Base-by-base conservation (phyloP, 371 early-diverging fungal genomes). In the Saksenaea oblongispora region DNA sequence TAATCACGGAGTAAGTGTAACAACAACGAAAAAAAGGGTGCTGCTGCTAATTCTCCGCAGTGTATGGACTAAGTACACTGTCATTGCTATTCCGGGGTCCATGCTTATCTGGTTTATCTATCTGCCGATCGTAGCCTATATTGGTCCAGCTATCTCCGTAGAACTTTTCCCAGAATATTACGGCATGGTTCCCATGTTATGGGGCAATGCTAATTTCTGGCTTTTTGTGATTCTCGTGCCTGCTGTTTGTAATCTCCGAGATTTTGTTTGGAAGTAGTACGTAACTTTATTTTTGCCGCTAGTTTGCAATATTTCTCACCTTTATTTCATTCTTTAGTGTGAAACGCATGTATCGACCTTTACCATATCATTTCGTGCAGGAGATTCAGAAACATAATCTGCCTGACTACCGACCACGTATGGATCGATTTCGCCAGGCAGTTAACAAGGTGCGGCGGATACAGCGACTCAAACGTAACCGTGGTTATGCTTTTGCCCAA, bases 301-400 rank as follows among this genome's bases (percentile, higher is more conserved):
- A 26, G 24, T 31, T 31, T 31, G 7, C 7, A 2, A 4, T 31
- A 31, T 54, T n/a, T 31, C 13, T 35, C 42, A 13, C n/a, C n/a
- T n/a, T 41, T 26, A 11, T 31, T 7, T n/a, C n/a, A n/a, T 31
- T 31, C 7, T 2, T 31, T 31, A 92, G 91, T 72, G 64, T 73
- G 60, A 91, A 95, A 79, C 89, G 95, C 53, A 92, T 90, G 85
- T 93, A 91, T 74, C 75, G 86, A 51, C 86, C 91, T 17, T 64
- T 87, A 62, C 84, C 92, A 9, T 96, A 97, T 78, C 98, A 98
- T 71, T 93, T 94, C 65, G 94, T 97, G 36, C 98, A 98, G 77
- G 98, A 98, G 79, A 96, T 98, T 54, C 95, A 96, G 76, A 96
- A 98, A 78, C 95, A 89, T 87, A 96, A 97, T 78, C 94, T 97